Conservation (phyloP, 768 basidiomycete species). For the Psilocybe azurescens region DNA sequence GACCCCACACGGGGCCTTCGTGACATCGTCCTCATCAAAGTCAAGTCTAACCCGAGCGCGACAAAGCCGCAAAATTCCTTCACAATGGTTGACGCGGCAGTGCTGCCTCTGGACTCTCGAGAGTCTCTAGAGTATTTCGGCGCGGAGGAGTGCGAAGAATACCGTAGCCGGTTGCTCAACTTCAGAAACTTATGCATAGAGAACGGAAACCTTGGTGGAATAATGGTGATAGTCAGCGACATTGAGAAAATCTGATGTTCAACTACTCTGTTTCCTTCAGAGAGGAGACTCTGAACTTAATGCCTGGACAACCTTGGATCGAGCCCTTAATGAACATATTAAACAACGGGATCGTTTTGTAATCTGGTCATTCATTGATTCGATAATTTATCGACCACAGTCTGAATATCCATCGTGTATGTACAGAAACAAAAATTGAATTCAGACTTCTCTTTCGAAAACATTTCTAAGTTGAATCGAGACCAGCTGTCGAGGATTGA, state of each 20-base stretch:
- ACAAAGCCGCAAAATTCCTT: neutral
- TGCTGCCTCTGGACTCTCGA: neutral
- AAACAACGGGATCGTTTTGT: neutral
- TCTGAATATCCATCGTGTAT: too few species aligned
- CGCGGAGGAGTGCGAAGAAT: neutral
- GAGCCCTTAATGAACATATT: neutral
- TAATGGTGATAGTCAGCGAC: neutral
- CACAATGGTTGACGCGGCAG: neutral
- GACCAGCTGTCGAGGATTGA: too few species aligned
- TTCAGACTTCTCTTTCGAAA: too few species aligned
- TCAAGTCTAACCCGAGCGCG: neutral
- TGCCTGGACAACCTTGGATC: neutral
- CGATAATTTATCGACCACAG: too few species aligned
- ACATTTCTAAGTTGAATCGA: too few species aligned
- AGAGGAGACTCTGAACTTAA: neutral
- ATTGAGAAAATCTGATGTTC: neutral
- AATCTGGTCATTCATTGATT: neutral
- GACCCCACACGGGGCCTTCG: neutral
- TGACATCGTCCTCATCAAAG: slow-evolving; percentile 2
- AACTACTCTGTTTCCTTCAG: neutral
- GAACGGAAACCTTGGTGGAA: neutral
- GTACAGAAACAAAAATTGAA: too few species aligned
- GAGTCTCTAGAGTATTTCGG: neutral
- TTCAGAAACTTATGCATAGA: neutral
- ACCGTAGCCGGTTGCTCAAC: too few species aligned